Evolutionary conservation across 805 yeast species (phyloP).

Genomic region (Limtongia smithiae): DNA sequence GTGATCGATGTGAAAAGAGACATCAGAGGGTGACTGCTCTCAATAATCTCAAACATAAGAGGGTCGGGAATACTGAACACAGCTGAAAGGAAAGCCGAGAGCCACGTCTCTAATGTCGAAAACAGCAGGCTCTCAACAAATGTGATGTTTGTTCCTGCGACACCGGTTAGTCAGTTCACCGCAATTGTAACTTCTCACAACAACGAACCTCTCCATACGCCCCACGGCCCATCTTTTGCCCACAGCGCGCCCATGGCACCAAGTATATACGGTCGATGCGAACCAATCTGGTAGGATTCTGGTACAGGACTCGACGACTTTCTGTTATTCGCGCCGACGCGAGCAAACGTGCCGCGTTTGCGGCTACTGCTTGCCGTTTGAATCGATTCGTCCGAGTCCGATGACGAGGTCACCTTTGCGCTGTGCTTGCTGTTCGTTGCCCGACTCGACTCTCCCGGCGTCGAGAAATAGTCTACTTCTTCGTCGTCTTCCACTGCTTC

Average conservation of each 20-base stretch:
- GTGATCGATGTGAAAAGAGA: conserved; percentile 65
- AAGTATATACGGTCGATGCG: conserved; percentile 35
- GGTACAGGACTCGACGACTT: conserved; percentile 13
- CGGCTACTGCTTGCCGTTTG: not conserved
- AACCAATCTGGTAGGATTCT: conserved; percentile 20
- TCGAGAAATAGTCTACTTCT: conserved; percentile 27
- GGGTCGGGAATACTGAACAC: conserved; percentile 83
- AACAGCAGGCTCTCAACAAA: conserved; percentile 73
- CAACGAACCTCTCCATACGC: conserved; percentile 53
- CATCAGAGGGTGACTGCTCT: conserved; percentile 68
- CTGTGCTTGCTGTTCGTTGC: not conserved
- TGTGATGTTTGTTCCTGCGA: conserved; percentile 57
- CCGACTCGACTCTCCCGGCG: conserved; percentile 11
- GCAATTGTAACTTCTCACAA: conserved; percentile 36
- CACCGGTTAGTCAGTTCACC: conserved; percentile 60
- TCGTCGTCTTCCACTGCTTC: conserved; percentile 23
- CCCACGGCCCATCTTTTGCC: conserved; percentile 61
- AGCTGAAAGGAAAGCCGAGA: conserved; percentile 82
- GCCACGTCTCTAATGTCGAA: conserved; percentile 83
- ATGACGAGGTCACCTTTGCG: not conserved
- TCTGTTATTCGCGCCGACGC: not conserved
- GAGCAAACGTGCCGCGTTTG: not conserved
- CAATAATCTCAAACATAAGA: conserved; percentile 73
- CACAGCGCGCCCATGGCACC: conserved; percentile 47
- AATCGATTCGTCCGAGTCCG: not conserved